Base-by-base conservation (phyloP, 768 basidiomycete species). In the Mycena capillaripes region DNA sequence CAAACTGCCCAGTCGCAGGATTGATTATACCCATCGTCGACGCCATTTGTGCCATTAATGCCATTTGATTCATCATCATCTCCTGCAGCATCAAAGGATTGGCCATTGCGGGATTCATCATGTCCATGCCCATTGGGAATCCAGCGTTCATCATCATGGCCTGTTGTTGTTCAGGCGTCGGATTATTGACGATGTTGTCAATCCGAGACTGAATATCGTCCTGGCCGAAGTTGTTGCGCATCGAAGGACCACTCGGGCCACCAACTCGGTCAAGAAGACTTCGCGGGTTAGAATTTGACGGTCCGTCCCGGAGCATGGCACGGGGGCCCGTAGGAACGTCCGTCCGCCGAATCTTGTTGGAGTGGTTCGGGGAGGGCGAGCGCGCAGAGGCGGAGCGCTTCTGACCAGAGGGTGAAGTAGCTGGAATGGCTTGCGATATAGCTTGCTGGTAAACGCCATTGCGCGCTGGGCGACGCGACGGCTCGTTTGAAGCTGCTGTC, bases 41-140 rank as follows among this genome's bases (percentile, higher is more conserved):
- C 48, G 94, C 94, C 91, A 97, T 94, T 83, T 97, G 95, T 66
- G 93, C 91, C 96, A 97, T 97, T 78, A 97, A 87, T 30, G 95
- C 93, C 93, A 95, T 95, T 79, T 96, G 93, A 80, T 89, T 94
- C 89, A 94, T 92, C 90, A 97, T 92, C 88, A 97, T 92, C 79
- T 95, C 95, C 81, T 96, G 96, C 75, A 97, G 81, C 82, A 93
- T 82, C 71, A 94, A 74, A 46, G 93, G 92, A 76, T 92, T 95
- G 55, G 87, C 82, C 84, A 89, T 89, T 67, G 82, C 85, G 42
- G 62, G 29, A 23, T 86, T 86, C 84, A 91, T 85, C 89, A 93
- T 92, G 79, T 95, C 91, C 88, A 93, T 88, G 72, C 81, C 78
- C 76, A 82, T 79, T 56, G 85, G 85, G 70, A 85, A 88, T 16